Conservation (phyloP, 2,329 filamentous ascomycete genomes). For the Apiospora koreana region DNA sequence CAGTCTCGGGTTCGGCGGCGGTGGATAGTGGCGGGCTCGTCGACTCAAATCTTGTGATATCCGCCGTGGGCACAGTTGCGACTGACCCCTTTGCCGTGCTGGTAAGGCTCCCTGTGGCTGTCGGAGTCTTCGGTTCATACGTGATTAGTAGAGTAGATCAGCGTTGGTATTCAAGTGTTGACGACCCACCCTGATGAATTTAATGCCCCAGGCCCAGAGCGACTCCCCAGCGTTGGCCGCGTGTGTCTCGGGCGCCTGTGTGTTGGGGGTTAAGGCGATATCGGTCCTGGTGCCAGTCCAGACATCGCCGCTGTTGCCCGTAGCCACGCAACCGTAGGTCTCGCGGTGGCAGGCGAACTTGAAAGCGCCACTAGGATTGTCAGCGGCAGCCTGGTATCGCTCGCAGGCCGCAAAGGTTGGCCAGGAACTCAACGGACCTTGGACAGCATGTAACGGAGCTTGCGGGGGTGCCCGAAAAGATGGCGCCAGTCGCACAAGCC, state of each 20-base stretch:
- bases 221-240: not conserved
- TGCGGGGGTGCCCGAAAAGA: not conserved
- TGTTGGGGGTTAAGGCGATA: not conserved
- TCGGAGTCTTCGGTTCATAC: not conserved
- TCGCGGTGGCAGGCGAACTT: not conserved
- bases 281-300: not conserved
- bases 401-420: not conserved
- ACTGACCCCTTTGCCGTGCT: not conserved
- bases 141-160: not conserved
- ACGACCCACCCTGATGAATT: not conserved
- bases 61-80: not conserved
- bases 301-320: not conserved
- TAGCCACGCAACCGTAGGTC: not conserved
- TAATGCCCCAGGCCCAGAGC: not conserved
- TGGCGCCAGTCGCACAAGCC: not conserved
- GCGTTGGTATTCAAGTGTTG: not conserved
- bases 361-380: not conserved
- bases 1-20: too few relatives aligned
- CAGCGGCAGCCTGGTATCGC: not conserved
- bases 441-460: conserved; percentile 9
- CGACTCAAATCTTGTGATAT: not conserved
- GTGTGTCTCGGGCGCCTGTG: not conserved
- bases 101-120: not conserved
- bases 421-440: not conserved
- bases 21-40: not conserved